Conservation (phyloP, 345 rosid genomes). For the Camelina sativa region DNA sequence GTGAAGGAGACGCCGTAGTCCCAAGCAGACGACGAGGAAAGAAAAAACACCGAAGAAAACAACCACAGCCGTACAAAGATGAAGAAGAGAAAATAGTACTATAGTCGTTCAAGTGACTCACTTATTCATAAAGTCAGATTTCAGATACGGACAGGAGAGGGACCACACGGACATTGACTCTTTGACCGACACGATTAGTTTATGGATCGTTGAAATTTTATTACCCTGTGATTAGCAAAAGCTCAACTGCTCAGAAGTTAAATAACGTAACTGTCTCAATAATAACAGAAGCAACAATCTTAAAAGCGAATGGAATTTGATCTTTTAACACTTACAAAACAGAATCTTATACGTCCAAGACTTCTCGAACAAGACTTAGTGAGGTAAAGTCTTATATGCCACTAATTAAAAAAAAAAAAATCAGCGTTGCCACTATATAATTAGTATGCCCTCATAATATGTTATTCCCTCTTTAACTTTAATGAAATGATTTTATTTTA, state of each 20-base stretch:
- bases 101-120: not conserved
- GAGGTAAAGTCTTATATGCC: no score
- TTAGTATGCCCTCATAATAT: no score
- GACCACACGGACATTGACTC: not conserved
- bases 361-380: not conserved
- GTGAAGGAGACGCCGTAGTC: conserved; percentile 15
- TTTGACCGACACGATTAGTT: not conserved
- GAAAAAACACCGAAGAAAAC: not conserved
- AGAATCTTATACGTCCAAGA: not conserved
- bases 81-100: not conserved
- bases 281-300: not conserved
- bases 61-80: conserved; percentile 13
- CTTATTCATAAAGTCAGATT: no score
- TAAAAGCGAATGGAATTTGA: not conserved
- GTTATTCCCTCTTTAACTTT: no score
- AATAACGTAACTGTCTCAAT: not conserved
- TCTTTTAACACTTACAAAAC: not conserved
- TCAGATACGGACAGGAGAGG: no score
- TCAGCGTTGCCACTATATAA: no score
- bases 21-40: conserved; percentile 5
- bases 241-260: no score
- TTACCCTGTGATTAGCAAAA: no score
- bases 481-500: no score
- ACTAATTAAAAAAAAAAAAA: no score
- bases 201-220: no score